Evolutionary conservation across 2,329 filamentous ascomycete species (phyloP).

Genomic region (Calonectria montana): DNA sequence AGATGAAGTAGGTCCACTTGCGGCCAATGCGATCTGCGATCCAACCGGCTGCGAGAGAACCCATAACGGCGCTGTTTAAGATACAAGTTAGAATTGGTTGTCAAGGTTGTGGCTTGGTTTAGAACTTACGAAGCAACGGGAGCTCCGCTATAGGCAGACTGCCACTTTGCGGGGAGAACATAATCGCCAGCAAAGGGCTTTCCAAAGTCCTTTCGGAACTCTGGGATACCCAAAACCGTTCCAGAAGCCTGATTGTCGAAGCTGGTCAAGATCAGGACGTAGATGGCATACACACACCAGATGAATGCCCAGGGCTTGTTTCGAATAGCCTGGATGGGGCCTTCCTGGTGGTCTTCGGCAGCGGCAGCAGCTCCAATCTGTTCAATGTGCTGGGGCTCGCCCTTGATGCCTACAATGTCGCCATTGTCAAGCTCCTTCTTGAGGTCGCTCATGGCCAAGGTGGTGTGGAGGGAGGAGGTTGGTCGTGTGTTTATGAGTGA

Average conservation of each 20-base stretch:
- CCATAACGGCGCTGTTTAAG: slow-evolving; percentile 22
- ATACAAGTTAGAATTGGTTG: neutral
- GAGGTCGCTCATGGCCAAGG: slow-evolving; percentile 18
- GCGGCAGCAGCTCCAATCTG: slow-evolving; percentile 27
- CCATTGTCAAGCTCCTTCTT: slow-evolving; percentile 19
- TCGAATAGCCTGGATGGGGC: slow-evolving; percentile 25
- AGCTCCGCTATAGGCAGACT: slow-evolving; percentile 33
- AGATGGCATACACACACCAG: slow-evolving; percentile 35
- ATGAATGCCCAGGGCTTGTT: slow-evolving; percentile 27
- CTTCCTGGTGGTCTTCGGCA: slow-evolving; percentile 28
- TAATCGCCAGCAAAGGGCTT: slow-evolving; percentile 22
- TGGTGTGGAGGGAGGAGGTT: neutral
- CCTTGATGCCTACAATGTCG: slow-evolving; percentile 24
- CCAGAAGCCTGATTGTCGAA: slow-evolving; percentile 34
- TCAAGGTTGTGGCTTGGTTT: neutral
- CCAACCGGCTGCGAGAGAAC: slow-evolving; percentile 28
- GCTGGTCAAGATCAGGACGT: slow-evolving; percentile 30
- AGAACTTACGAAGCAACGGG: slow-evolving; percentile 33
- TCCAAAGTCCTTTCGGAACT: slow-evolving; percentile 36
- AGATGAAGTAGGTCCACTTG: slow-evolving; percentile 29
- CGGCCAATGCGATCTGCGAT: slow-evolving; percentile 31
- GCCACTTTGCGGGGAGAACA: slow-evolving; percentile 31
- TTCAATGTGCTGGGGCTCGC: slow-evolving; percentile 29
- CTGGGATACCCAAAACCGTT: slow-evolving; percentile 28
- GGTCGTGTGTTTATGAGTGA: neutral